These are phyloP conservation scores for Perilla frutescens DNA, from an alignment of 257 asterid species.

Conservation along the genomic window DNA sequence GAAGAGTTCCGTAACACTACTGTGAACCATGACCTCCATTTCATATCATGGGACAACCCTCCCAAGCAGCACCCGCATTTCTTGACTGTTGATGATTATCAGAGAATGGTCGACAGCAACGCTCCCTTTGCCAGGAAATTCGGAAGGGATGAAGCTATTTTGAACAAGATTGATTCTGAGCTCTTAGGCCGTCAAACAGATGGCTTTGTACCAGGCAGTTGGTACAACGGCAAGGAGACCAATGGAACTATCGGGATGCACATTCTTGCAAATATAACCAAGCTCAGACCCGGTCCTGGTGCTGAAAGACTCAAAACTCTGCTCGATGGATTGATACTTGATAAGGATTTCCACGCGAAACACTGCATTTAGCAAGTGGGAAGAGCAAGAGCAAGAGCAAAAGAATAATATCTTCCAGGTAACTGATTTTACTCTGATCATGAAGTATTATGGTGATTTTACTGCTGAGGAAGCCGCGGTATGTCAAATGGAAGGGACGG, in stretches of 20 bases:
- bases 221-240: constrained; percentile 51
- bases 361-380: constrained; percentile 55
- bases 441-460: not conserved
- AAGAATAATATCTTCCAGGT: not conserved
- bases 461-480: constrained; percentile 2
- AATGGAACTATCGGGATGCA: constrained; percentile 43
- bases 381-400: not conserved
- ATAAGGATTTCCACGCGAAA: constrained; percentile 52
- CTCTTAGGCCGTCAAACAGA: constrained; percentile 52
- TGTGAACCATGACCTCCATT: constrained; percentile 81
- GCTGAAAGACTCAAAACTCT: constrained; percentile 65
- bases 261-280: constrained; percentile 45
- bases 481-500: no score
- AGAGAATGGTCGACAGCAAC: constrained; percentile 66
- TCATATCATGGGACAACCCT: constrained; percentile 88
- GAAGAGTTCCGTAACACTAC: constrained; percentile 66
- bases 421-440: not conserved
- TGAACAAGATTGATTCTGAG: constrained; percentile 69
- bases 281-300: constrained; percentile 66
- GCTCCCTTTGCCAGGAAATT: constrained; percentile 81
- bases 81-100: constrained; percentile 52
- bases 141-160: constrained; percentile 46
- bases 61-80: constrained; percentile 88
- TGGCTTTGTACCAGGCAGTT: constrained; percentile 78
- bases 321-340: constrained; percentile 50